Base-by-base conservation (phyloP, 805 yeast genomes). In the Wickerhamiella galacta region DNA sequence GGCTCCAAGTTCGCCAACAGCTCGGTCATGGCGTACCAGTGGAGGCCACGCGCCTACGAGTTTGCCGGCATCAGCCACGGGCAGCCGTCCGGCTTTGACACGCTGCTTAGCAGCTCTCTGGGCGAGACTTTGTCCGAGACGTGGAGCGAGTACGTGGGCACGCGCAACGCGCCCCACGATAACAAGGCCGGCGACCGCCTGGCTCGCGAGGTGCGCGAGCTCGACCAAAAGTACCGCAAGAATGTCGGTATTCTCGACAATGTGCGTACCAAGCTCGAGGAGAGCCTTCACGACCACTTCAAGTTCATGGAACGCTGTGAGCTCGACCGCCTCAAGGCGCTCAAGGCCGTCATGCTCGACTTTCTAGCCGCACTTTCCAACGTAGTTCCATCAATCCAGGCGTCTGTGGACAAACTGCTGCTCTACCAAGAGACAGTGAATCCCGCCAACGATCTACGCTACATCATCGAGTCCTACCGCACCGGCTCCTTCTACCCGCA, bases 231-330 rank as follows among this genome's bases (percentile, higher is more conserved):
- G 35, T 75, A 76, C 53, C 66, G 60, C 36, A 58, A 58, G 28
- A 63, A 66, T 32, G 73, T 79, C 7, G 53, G 58, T 28, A 66
- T 64, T 25, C 59, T 79, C 41, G 94, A 81, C 47, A 60, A 62
- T 28, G 52, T 68, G 10, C 63, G 93, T 37, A 76, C 90, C 51
- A 72, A 70, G 30, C 61, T 79, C 30, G 93, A 82, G 52, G 87
- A 77, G 46, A 33, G 44, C 6, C 61, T 76, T 36, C 66, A 75
- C 51, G 85, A 75, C 43, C 85, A 78, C 47, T 58, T 75, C 32
- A 55, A 72, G 16, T 79, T 75, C 49, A 71, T 81, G 79, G 87
- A 80, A 50, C 68, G 73, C 45, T 80, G 90, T 56, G 93, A 81
- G 54, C 52, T 68, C 22, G 92, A 81, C 54, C 65, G 94, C 41